Conservation (phyloP, 768 basidiomycete species). For the Suillus alpinus region DNA sequence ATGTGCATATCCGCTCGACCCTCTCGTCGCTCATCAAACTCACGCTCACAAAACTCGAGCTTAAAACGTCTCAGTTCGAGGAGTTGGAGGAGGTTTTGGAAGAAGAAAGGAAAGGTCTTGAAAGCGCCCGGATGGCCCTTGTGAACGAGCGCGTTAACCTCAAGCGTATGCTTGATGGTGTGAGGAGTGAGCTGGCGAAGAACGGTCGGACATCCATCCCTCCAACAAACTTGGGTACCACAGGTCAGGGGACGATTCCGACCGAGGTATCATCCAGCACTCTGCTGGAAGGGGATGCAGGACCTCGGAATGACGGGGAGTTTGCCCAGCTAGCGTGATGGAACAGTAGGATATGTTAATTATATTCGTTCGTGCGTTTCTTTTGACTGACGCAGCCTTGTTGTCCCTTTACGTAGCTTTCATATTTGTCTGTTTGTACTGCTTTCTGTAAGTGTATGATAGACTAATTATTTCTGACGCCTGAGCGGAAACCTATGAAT, state of each 20-base stretch:
- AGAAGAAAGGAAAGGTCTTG: slow-evolving; percentile 82
- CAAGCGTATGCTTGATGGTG: slow-evolving; percentile 68
- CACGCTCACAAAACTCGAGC: slow-evolving; percentile 82
- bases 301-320: slow-evolving; percentile 54
- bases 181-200: slow-evolving; percentile 62
- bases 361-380: slow-evolving; percentile 25
- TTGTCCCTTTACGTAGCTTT: not conserved
- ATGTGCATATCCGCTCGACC: slow-evolving; percentile 71
- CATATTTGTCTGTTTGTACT: not conserved
- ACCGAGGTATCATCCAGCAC: slow-evolving; percentile 48
- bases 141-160: slow-evolving; percentile 75
- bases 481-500: not conserved
- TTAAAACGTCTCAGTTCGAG: slow-evolving; percentile 95
- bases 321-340: slow-evolving; percentile 48
- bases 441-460: not conserved
- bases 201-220: slow-evolving; percentile 41
- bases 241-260: slow-evolving; percentile 57
- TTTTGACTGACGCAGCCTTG: not conserved
- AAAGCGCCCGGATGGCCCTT: slow-evolving; percentile 76
- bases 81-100: slow-evolving; percentile 90
- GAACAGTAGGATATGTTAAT: slow-evolving; percentile 15
- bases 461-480: not conserved
- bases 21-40: slow-evolving; percentile 85
- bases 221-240: slow-evolving; percentile 47
- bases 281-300: slow-evolving; percentile 48